A percentile compares a stretch with the other conserved stretches of the same genome.
These are phyloP conservation scores for Usnea hakonensis DNA, from an alignment of 495 filamentous ascomycete genomes.

Conservation along the genomic window DNA sequence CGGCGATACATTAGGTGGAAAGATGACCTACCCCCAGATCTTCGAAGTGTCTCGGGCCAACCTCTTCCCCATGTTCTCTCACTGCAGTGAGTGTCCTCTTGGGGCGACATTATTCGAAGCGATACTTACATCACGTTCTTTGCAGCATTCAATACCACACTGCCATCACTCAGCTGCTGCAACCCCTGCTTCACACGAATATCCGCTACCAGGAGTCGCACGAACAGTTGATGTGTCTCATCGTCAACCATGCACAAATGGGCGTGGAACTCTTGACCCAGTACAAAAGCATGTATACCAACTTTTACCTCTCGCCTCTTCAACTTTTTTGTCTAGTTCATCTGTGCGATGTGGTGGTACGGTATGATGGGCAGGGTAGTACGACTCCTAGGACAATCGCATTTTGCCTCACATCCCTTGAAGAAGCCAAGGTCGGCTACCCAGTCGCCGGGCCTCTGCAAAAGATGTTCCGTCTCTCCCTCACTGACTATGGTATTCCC, in stretches of 20 bases:
- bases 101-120: not conserved
- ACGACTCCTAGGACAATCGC: slow-evolving; percentile 20
- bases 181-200: slow-evolving; percentile 12
- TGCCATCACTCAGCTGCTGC: slow-evolving; percentile 20
- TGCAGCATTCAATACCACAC: slow-evolving; percentile 22
- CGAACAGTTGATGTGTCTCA: slow-evolving; percentile 2
- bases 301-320: slow-evolving; percentile 29
- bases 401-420: slow-evolving; percentile 28
- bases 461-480: slow-evolving; percentile 28
- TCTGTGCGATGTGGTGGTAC: slow-evolving; percentile 27
- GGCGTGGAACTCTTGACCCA: slow-evolving; percentile 11
- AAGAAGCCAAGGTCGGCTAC: slow-evolving; percentile 27
- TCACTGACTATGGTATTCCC: slow-evolving; percentile 23
- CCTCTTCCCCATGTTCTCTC: slow-evolving; percentile 33
- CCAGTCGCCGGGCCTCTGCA: slow-evolving; percentile 30
- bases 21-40: slow-evolving; percentile 23
- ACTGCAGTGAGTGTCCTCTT: slow-evolving; percentile 27
- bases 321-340: slow-evolving; percentile 33
- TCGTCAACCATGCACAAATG: slow-evolving; percentile 8
- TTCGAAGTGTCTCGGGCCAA: slow-evolving; percentile 24
- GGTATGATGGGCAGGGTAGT: slow-evolving; percentile 15
- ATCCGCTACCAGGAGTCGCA: slow-evolving; percentile 5
- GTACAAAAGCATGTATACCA: slow-evolving; percentile 26
- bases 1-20: slow-evolving; percentile 28
- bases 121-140: not conserved